Evolutionary conservation across 306 rosid genomes (phyloP).

Genomic region (Arachis stenosperma): DNA sequence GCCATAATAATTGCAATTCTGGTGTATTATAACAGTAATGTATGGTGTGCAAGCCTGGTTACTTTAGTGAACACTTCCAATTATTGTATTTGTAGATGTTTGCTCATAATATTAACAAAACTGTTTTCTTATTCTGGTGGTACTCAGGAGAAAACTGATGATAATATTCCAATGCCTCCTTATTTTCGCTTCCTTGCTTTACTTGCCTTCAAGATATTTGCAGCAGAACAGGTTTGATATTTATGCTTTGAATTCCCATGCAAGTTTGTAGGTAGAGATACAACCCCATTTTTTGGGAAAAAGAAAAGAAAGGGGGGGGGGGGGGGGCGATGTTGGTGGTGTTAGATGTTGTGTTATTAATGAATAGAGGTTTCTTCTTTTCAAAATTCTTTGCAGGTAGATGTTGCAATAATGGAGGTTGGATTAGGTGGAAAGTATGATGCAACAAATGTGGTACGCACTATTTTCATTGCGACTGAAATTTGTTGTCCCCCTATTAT

Average conservation of each 20-base stretch:
- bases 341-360: constrained; percentile 14
- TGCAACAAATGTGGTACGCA: constrained; percentile 86
- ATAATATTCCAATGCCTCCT: constrained; percentile 78
- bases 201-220: constrained; percentile 92
- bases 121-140: constrained; percentile 23
- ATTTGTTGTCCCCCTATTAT: neutral
- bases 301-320: too few relatives aligned
- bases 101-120: constrained; percentile 2
- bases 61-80: constrained; percentile 17
- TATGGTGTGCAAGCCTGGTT: neutral
- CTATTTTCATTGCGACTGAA: constrained; percentile 32
- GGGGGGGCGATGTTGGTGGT: too few relatives aligned
- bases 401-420: constrained; percentile 92
- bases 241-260: constrained; percentile 18
- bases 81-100: constrained; percentile 7
- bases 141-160: constrained; percentile 66
- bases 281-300: neutral
- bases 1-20: neutral
- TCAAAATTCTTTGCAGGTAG: constrained; percentile 63
- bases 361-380: constrained; percentile 30
- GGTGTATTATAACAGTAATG: neutral
- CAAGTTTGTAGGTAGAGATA: constrained; percentile 6
- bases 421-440: constrained; percentile 93
- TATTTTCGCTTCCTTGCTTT: constrained; percentile 89
- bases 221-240: constrained; percentile 75